Conservation (phyloP, 2,329 filamentous ascomycete genomes). For the Lasiodiplodia hormozganensis region DNA sequence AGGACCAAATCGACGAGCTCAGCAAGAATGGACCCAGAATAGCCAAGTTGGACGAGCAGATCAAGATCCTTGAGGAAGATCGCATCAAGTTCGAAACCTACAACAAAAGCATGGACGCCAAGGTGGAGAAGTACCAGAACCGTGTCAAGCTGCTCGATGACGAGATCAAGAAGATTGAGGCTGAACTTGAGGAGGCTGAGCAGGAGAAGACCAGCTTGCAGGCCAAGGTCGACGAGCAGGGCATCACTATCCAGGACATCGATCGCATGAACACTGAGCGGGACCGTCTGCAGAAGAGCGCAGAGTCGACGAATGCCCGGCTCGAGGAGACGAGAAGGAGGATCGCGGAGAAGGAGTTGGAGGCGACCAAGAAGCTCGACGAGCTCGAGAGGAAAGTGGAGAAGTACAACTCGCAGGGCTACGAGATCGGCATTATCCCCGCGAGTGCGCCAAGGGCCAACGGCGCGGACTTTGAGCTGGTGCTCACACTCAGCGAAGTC, state of each 20-base stretch:
- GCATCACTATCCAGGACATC: conserved; percentile 97
- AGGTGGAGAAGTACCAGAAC: conserved; percentile 86
- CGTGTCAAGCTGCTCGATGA: conserved; percentile 83
- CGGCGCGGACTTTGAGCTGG: conserved; percentile 83
- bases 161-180: conserved; percentile 83
- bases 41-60: conserved; percentile 83
- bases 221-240: conserved; percentile 86
- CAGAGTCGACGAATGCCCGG: conserved; percentile 76
- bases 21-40: conserved; percentile 87
- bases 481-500: conserved; percentile 78
- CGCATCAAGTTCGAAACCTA: conserved; percentile 95
- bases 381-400: conserved; percentile 91
- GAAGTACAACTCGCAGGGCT: conserved; percentile 90
- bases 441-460: conserved; percentile 83
- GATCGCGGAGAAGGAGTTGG: conserved; percentile 85
- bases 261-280: conserved; percentile 98
- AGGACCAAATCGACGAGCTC: conserved; percentile 86
- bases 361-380: conserved; percentile 84
- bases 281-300: conserved; percentile 87
- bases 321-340: conserved; percentile 86
- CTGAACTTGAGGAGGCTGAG: conserved; percentile 82
- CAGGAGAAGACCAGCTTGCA: conserved; percentile 82
- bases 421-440: conserved; percentile 91
- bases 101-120: conserved; percentile 81
- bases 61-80: conserved; percentile 93